Percentiles rank a stretch among this genome's conserved stretches.
These are phyloP conservation scores for Aspergillus sparsus DNA, from an alignment of 495 filamentous ascomycete species.

Conservation along the genomic window DNA sequence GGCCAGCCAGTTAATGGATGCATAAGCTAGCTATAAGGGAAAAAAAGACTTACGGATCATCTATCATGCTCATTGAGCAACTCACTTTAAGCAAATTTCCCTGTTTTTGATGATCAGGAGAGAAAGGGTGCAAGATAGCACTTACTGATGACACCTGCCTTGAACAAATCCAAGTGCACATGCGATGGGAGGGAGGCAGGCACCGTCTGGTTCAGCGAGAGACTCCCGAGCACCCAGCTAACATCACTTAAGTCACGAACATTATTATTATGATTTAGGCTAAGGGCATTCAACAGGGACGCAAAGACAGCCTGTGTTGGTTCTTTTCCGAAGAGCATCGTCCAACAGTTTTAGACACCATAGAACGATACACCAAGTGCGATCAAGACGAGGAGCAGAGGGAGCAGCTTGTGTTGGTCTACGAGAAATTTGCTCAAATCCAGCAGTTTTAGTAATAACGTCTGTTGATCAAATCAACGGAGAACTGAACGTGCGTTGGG, in stretches of 20 bases:
- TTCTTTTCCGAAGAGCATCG: constrained; percentile 26
- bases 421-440: too few relatives aligned
- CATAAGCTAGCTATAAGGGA: neutral
- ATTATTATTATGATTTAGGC: constrained; percentile 26
- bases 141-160: constrained; percentile 51
- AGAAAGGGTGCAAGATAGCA: neutral
- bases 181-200: constrained; percentile 64
- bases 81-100: neutral
- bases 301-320: constrained; percentile 22
- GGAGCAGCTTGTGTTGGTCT: too few relatives aligned
- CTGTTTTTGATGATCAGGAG: neutral
- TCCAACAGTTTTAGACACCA: neutral
- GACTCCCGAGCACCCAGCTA: constrained; percentile 58
- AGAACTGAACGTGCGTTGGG: too few relatives aligned
- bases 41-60: constrained; percentile 49
- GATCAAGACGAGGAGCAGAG: too few relatives aligned
- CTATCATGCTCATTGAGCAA: constrained; percentile 20
- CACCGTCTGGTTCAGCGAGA: constrained; percentile 54
- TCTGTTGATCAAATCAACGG: too few relatives aligned
- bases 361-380: too few relatives aligned
- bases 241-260: constrained; percentile 54
- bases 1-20: neutral
- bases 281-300: constrained; percentile 20
- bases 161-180: constrained; percentile 60
- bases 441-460: too few relatives aligned